Evolutionary conservation across 202 grass and related monocot genomes (phyloP), one percentile per base, ranked within the genome.

Genomic region (Bolboschoenoplectus hybrid): DNA sequence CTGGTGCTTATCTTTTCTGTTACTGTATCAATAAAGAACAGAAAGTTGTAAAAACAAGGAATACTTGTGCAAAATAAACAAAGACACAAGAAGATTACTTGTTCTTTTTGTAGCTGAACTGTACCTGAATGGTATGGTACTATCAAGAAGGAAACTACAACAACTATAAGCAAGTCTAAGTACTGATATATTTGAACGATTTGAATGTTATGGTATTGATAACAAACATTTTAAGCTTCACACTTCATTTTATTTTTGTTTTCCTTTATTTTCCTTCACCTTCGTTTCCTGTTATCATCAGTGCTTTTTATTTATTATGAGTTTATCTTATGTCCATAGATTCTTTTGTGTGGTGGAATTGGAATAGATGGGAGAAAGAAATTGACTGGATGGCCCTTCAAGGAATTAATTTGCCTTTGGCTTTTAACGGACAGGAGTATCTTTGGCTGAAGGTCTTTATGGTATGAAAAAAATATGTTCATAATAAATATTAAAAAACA

Each of bases 331-430:
- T 89, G 19, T 93, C 68, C 84, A 43, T 93, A 95, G 95, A 98
- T 82, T 95, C 95, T 7, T 95, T 87, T 93, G 93, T 92, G 36
- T 98, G 93, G 93, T 98, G 93, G 95, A 89, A 93, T 80, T 98
- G 95, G 95, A 88, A 89, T 85, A 87, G 95, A 93, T 98, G 95
- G 95, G 95, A 95, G 89, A 98, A 92, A 91, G 95, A 98, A 85
- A 98, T 98, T 84, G 95, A 98, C 68, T 98, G 95, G 95, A 98
- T 98, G 95, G 95, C 93, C 85, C 93, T 98, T 83, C 95, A 98
- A 95, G 95, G 95, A 85, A 90, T 98, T 86, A 98, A 98, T 87
- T 87, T 98, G 63, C 95, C 95, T 89, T 93, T 98, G 88, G 95
- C 95, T 91, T 98, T 98, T 93, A 95, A 91, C 75, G 95, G 95